These are phyloP conservation scores for Clonostachys byssicola DNA, from an alignment of 2,329 filamentous ascomycete species.

Conservation along the genomic window DNA sequence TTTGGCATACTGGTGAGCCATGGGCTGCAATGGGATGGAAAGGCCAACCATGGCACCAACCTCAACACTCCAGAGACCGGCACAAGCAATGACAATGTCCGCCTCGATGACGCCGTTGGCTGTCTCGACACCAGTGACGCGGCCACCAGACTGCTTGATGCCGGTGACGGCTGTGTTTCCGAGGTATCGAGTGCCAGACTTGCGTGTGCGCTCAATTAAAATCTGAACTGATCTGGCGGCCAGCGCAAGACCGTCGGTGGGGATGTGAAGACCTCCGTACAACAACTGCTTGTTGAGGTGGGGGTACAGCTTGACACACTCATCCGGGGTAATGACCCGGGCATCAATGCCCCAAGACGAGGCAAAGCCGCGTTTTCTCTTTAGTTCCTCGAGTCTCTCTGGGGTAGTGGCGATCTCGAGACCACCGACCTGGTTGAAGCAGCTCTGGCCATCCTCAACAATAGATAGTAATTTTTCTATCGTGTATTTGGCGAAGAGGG, in stretches of 20 bases:
- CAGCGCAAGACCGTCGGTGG: conserved; percentile 55
- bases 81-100: conserved; percentile 59
- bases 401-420: conserved; percentile 59
- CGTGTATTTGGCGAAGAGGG: conserved; percentile 55
- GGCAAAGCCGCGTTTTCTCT: conserved; percentile 58
- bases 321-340: conserved; percentile 41
- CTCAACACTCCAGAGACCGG: conserved; percentile 64
- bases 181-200: conserved; percentile 55
- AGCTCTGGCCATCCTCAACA: conserved; percentile 26
- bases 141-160: conserved; percentile 41
- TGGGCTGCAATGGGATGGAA: conserved; percentile 52
- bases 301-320: conserved; percentile 50
- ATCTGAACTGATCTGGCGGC: conserved; percentile 58
- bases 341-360: conserved; percentile 57
- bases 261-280: conserved; percentile 55
- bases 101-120: conserved; percentile 43
- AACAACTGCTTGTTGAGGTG: conserved; percentile 46
- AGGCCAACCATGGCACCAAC: conserved; percentile 57
- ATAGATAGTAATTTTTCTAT: conserved; percentile 55
- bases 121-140: conserved; percentile 53
- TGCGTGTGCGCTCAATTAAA: conserved; percentile 51
- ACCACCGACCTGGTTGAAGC: conserved; percentile 61
- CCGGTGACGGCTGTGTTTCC: conserved; percentile 53
- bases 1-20: conserved; percentile 62
- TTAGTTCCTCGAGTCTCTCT: conserved; percentile 54